Evolutionary conservation across 2,329 filamentous ascomycete genomes (phyloP).

Genomic region (Ceratocystis alfenasii): DNA sequence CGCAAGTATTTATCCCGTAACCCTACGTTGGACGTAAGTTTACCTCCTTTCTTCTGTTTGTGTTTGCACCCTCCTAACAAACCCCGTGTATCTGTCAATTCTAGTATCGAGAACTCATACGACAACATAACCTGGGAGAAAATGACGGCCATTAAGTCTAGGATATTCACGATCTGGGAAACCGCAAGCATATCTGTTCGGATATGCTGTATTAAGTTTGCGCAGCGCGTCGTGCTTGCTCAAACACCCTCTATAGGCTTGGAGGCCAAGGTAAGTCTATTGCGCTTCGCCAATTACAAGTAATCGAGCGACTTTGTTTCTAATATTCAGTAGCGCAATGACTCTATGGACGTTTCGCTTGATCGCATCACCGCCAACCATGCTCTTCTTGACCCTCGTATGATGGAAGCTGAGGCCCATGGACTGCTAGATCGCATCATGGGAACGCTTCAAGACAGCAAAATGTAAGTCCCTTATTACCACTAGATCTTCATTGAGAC

Average conservation of each 20-base stretch:
- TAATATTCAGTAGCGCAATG: constrained; percentile 32
- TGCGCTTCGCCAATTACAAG: background rate
- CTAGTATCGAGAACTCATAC: constrained; percentile 74
- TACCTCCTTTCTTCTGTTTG: constrained; percentile 12
- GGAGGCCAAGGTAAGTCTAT: constrained; percentile 62
- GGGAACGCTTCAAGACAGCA: constrained; percentile 68
- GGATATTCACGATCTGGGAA: constrained; percentile 83
- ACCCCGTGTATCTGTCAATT: constrained; percentile 24
- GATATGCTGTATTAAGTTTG: constrained; percentile 95
- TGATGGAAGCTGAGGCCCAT: constrained; percentile 83
- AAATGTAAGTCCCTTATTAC: constrained; percentile 11
- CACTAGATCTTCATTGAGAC: background rate
- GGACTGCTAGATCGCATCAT: constrained; percentile 84
- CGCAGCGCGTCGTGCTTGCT: constrained; percentile 80
- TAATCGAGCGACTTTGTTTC: constrained; percentile 19
- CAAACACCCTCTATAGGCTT: constrained; percentile 74
- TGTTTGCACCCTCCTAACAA: background rate
- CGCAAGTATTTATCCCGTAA: constrained; percentile 83
- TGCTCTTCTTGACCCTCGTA: constrained; percentile 62
- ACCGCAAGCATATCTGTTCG: constrained; percentile 60
- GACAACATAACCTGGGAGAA: constrained; percentile 75
- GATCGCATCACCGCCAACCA: constrained; percentile 77
- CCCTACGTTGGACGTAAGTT: constrained; percentile 90
- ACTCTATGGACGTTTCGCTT: constrained; percentile 63
- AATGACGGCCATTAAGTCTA: constrained; percentile 78